A percentile compares a stretch with the other conserved stretches of the same genome.
Evolutionary conservation across 768 basidiomycete species (phyloP).

Genomic region (Pholiota conissans): DNA sequence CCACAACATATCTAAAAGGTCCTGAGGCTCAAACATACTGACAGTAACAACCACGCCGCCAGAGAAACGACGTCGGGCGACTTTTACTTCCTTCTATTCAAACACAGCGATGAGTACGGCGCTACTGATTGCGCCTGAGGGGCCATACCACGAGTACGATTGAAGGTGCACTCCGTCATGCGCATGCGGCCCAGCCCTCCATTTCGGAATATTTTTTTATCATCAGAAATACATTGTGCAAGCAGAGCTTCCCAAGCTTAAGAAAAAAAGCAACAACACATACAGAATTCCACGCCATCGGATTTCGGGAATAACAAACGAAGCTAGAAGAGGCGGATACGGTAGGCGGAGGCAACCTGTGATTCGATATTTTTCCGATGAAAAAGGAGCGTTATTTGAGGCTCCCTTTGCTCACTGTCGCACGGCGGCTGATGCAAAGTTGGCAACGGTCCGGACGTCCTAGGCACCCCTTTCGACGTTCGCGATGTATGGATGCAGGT

Average conservation of each 20-base stretch:
- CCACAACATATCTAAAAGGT: neutral
- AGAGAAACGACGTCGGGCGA: neutral
- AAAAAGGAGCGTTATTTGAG: neutral
- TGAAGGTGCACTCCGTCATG: neutral
- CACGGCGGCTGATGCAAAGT: conserved; percentile 5
- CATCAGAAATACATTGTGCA: neutral
- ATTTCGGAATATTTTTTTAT: neutral
- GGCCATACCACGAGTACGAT: neutral
- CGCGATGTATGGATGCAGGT: no score
- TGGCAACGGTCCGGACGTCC: conserved; percentile 1
- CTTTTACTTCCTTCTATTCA: conserved; percentile 2
- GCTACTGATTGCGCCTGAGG: neutral
- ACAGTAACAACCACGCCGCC: neutral
- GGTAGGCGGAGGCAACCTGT: neutral
- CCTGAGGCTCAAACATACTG: neutral
- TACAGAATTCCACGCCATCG: no score
- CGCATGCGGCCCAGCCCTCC: neutral
- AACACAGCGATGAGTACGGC: conserved; percentile 7
- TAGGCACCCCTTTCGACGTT: no score
- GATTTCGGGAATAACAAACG: neutral
- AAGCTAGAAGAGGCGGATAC: neutral
- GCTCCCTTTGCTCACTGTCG: neutral
- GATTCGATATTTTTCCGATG: conserved; percentile 2
- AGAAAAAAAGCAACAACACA: no score
- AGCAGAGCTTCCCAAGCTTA: no score